These are phyloP conservation scores for Pseudogymnoascus sp. DNA, from an alignment of 2,329 filamentous ascomycete species.

Conservation along the genomic window DNA sequence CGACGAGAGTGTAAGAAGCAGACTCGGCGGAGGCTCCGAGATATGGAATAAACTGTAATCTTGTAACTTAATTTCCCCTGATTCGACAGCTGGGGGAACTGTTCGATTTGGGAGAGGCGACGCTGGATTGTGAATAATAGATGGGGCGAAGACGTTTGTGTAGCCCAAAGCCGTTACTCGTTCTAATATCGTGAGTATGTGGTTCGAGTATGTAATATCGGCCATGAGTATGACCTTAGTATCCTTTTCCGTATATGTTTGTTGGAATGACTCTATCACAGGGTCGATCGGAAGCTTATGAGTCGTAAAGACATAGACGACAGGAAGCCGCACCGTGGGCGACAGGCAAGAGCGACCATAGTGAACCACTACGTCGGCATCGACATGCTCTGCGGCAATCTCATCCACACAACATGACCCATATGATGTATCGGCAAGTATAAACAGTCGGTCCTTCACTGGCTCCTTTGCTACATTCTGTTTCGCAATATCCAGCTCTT, in stretches of 20 bases:
- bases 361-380: slow-evolving; percentile 86
- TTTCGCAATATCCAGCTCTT: slow-evolving; percentile 20
- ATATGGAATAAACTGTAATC: slow-evolving; percentile 68
- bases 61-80: slow-evolving; percentile 33
- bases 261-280: slow-evolving; percentile 51
- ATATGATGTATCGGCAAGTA: slow-evolving; percentile 92
- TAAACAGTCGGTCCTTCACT: slow-evolving; percentile 51
- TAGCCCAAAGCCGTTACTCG: slow-evolving; percentile 59
- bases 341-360: slow-evolving; percentile 90
- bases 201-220: slow-evolving; percentile 77
- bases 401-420: slow-evolving; percentile 97
- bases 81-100: slow-evolving; percentile 42
- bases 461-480: slow-evolving; percentile 18
- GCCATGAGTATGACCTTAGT: slow-evolving; percentile 73
- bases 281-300: slow-evolving; percentile 56
- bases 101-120: slow-evolving; percentile 79
- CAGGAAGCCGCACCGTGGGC: slow-evolving; percentile 76
- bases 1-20: slow-evolving; percentile 80
- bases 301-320: slow-evolving; percentile 83
- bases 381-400: slow-evolving; percentile 86
- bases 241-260: slow-evolving; percentile 56
- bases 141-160: slow-evolving; percentile 56
- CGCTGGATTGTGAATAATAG: slow-evolving; percentile 68
- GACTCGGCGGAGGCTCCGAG: slow-evolving; percentile 72
- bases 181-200: slow-evolving; percentile 53